These are phyloP conservation scores for Neurospora hispaniola DNA, from an alignment of 495 filamentous ascomycete species.

Conservation along the genomic window DNA sequence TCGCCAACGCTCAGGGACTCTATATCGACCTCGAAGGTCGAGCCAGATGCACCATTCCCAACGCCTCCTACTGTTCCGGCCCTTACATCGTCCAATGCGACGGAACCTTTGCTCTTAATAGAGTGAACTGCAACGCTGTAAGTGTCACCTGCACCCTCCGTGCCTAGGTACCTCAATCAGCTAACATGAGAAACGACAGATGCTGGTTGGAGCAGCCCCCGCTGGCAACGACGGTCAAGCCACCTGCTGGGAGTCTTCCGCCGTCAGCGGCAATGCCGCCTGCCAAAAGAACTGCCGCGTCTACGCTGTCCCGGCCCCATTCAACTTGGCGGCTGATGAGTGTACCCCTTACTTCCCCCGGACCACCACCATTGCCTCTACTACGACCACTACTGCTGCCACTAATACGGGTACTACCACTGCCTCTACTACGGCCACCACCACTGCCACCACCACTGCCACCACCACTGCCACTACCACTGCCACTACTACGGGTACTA, in stretches of 20 bases:
- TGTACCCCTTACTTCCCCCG: conserved; percentile 18
- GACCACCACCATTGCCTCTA: background rate
- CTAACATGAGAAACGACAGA: conserved; percentile 5
- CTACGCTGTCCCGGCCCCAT: conserved; percentile 14
- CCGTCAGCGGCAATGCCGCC: conserved; percentile 17
- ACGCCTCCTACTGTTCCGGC: conserved; percentile 22
- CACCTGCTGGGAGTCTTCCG: conserved; percentile 18
- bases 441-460: background rate
- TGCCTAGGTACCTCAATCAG: background rate
- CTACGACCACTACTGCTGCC: background rate
- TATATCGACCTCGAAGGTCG: conserved; percentile 7
- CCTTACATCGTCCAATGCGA: conserved; percentile 21
- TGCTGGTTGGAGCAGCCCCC: conserved; percentile 21
- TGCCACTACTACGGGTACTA: background rate
- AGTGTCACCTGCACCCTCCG: background rate
- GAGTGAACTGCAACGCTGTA: conserved; percentile 18
- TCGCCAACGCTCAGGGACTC: conserved; percentile 18
- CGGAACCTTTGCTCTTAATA: conserved; percentile 9
- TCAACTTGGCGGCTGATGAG: conserved; percentile 13
- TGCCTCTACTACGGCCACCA: background rate
- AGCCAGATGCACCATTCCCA: conserved; percentile 13
- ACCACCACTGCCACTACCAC: background rate
- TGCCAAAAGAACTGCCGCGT: conserved; percentile 31
- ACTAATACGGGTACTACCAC: too few species aligned
- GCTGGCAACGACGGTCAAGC: conserved; percentile 9